phyloP scores from a whole-genome alignment of 352 stramenopile genomes.

The Pythium biforme region DNA sequence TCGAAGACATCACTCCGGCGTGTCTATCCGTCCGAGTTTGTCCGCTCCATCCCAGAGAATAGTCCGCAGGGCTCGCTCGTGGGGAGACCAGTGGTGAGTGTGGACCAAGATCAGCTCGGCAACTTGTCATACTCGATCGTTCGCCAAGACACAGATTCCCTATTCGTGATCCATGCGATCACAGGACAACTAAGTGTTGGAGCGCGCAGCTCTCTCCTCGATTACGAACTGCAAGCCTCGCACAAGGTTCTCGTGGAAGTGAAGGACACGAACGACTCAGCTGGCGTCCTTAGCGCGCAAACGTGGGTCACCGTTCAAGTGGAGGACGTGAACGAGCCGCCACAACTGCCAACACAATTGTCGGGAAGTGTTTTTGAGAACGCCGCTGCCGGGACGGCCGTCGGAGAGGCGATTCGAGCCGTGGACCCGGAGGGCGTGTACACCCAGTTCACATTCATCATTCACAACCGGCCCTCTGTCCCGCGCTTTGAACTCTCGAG shows the following conservation, averaged over 20 bases:
- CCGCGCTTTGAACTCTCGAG: conserved; percentile 13
- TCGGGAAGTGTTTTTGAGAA: conserved; percentile 20
- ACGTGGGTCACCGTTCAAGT: conserved; percentile 21
- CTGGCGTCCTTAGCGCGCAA: background rate
- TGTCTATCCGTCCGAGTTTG: conserved; percentile 5
- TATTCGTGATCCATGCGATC: conserved; percentile 24
- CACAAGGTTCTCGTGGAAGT: conserved; percentile 23
- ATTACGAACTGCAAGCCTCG: conserved; percentile 23
- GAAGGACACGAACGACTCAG: conserved; percentile 1
- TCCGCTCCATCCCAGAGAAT: conserved; percentile 19
- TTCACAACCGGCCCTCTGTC: background rate
- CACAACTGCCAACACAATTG: conserved; percentile 3
- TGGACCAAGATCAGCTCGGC: conserved; percentile 14
- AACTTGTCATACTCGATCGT: conserved; percentile 20
- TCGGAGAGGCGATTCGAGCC: conserved; percentile 16
- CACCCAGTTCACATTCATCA: conserved; percentile 17
- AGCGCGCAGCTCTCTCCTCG: conserved; percentile 8
- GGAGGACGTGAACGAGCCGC: conserved; percentile 30
- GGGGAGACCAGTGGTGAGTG: conserved; percentile 3
- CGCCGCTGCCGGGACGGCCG: background rate
- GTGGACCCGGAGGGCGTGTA: conserved; percentile 29
- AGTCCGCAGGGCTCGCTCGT: conserved; percentile 8
- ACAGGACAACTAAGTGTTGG: conserved; percentile 26
- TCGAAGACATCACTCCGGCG: background rate
- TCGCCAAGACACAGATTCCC: conserved; percentile 3